A percentile compares a stretch with the other conserved stretches of the same genome.
phyloP scores from a whole-genome alignment of 805 yeast species.

The Myxozyma vanderwaltii region DNA sequence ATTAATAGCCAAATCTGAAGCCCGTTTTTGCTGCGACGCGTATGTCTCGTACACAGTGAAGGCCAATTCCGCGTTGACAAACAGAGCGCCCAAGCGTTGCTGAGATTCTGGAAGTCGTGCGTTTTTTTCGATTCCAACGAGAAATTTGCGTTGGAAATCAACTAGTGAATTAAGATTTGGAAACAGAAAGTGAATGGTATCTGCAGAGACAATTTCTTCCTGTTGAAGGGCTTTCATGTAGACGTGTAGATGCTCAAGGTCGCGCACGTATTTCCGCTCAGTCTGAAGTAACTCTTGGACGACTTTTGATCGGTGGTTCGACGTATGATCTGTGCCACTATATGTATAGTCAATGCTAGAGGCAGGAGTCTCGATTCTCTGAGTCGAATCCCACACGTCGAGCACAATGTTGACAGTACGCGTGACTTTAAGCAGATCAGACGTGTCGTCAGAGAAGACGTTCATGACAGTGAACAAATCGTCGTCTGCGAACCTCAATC shows the following conservation, averaged over 20 bases:
- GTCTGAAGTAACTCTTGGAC: constrained; percentile 83
- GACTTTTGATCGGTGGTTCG: constrained; percentile 71
- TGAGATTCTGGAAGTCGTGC: constrained; percentile 68
- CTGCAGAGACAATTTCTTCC: constrained; percentile 71
- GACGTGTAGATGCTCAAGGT: constrained; percentile 66
- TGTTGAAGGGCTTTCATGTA: constrained; percentile 70
- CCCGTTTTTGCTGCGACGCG: constrained; percentile 87
- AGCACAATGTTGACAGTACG: constrained; percentile 69
- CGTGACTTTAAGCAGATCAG: constrained; percentile 73
- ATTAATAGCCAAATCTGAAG: constrained; percentile 72
- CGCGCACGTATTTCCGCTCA: constrained; percentile 91
- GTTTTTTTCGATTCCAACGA: constrained; percentile 88
- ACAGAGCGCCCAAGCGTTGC: constrained; percentile 87
- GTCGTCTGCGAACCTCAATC: constrained; percentile 68
- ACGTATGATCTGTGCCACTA: constrained; percentile 4
- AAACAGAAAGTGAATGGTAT: constrained; percentile 75
- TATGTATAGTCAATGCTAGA: not conserved
- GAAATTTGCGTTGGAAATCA: constrained; percentile 87
- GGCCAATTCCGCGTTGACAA: constrained; percentile 80
- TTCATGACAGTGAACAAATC: constrained; percentile 86
- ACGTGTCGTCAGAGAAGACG: constrained; percentile 80
- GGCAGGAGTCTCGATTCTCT: not conserved
- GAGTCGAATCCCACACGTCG: constrained; percentile 45
- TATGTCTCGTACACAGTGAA: constrained; percentile 87
- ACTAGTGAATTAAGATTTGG: constrained; percentile 82